Evolutionary conservation across 164 flowering plant genomes (phyloP).

Genomic region (Litsea cubeba): DNA sequence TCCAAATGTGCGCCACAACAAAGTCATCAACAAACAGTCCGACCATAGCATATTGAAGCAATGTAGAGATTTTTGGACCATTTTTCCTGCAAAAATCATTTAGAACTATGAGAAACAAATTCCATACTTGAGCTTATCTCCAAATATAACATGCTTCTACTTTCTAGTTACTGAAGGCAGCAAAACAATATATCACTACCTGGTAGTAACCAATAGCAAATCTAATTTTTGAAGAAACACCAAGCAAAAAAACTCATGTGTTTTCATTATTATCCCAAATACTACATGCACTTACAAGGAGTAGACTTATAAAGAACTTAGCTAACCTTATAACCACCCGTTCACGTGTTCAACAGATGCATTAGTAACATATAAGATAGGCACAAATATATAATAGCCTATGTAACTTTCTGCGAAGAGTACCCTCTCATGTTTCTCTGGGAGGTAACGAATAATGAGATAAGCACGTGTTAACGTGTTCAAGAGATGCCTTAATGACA

Average conservation of each 20-base stretch:
- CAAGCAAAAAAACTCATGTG: background rate
- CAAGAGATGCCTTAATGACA: background rate
- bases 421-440: too few relatives aligned
- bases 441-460: too few relatives aligned
- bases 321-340: background rate
- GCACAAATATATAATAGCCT: background rate
- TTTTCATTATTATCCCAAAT: background rate
- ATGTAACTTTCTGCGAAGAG: too few relatives aligned
- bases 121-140: background rate
- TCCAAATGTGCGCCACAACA: constrained; percentile 2
- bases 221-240: background rate
- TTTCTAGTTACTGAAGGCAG: background rate
- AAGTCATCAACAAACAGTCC: constrained; percentile 48
- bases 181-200: background rate
- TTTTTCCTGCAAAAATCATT: constrained; percentile 51
- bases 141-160: too few relatives aligned
- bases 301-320: background rate
- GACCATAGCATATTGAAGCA: constrained; percentile 71
- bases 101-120: background rate
- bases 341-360: background rate
- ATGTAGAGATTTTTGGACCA: constrained; percentile 82
- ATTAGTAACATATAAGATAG: too few relatives aligned
- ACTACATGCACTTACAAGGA: background rate
- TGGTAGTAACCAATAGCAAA: background rate
- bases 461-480: background rate